Percentiles rank a stretch among this genome's conserved stretches.
Conservation (phyloP, 2,329 filamentous ascomycete species). For the Scedosporium boydii region DNA sequence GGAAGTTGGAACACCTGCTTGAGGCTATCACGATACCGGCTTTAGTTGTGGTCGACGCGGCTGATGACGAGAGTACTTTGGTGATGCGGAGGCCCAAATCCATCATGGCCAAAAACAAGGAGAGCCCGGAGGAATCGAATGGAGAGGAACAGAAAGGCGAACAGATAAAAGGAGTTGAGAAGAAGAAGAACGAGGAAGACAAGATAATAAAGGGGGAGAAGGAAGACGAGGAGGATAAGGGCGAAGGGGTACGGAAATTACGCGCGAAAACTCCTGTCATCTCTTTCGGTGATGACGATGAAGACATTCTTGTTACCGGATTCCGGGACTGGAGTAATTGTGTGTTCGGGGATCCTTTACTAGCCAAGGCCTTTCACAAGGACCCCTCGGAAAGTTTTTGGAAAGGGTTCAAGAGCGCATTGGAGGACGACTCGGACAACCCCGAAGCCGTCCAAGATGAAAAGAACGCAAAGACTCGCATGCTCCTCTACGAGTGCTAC, state of each 20-base stretch:
- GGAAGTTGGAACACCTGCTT: slow-evolving; percentile 36
- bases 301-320: slow-evolving; percentile 32
- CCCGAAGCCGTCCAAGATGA: slow-evolving; percentile 29
- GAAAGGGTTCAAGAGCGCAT: slow-evolving; percentile 30
- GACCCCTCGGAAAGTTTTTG: slow-evolving; percentile 34
- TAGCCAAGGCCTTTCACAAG: slow-evolving; percentile 39
- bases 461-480: slow-evolving; percentile 31
- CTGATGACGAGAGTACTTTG: slow-evolving; percentile 39
- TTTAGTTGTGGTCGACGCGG: slow-evolving; percentile 45
- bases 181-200: neutral
- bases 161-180: neutral
- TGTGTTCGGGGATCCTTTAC: slow-evolving; percentile 50
- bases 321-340: slow-evolving; percentile 50
- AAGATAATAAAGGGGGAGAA: neutral
- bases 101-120: neutral
- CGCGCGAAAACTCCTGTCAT: neutral
- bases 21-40: slow-evolving; percentile 41
- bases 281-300: slow-evolving; percentile 3
- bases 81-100: slow-evolving; percentile 18
- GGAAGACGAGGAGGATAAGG: slow-evolving; percentile 6
- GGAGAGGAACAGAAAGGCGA: neutral
- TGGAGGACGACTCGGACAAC: slow-evolving; percentile 7
- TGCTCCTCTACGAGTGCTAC: slow-evolving; percentile 50
- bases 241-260: neutral
- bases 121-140: neutral